Base-by-base conservation (phyloP, 2,329 filamentous ascomycete species). In the Epichloe aotearoae region DNA sequence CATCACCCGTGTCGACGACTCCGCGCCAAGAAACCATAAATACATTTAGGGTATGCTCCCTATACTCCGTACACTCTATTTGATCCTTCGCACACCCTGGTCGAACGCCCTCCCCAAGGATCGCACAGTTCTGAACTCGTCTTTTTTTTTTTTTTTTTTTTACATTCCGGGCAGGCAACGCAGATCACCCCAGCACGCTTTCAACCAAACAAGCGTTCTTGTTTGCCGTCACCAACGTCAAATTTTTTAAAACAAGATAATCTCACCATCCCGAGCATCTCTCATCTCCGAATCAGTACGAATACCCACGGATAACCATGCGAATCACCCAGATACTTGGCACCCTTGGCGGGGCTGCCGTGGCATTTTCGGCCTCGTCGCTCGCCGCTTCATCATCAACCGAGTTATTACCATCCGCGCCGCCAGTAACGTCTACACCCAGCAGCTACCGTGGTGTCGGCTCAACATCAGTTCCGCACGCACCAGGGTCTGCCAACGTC, bases 261-360 rank as follows among this genome's bases (percentile, higher is more conserved):
- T 30, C 26, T 30, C 26, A 30, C 8, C 26, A 10, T 4, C 3
- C 26, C 8, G 26, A 30, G 26, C 26, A 10, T 30, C 8, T 10
- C 26, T 30, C 39, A 12, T 42, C 19, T 2, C 8, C 40, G 14
- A 12, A 23, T 42, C 11, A 42, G 19, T 30, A 30, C 26, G 8
- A 10, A 30, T 3, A 30, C 26, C 3, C 19, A 42, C 40, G 20
- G 5, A 17, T 12, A 38, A 38, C 50, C 10, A 61, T 61, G 59
- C 59, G 54, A 36, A 45, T 54, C 44, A 49, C 54, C 26, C 53
- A 52, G 46, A 38, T 57, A 26, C 30, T 57, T 36, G 50, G 50
- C 42, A 50, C 44, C 14, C 41, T 56, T 34, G 54, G 50, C 52
- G 50, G 47, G 30, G 55, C 53, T 44, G 46, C 54, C 38, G 39